Base-by-base conservation (phyloP, 331 rosid genomes). In the Stylosanthes scabra region DNA sequence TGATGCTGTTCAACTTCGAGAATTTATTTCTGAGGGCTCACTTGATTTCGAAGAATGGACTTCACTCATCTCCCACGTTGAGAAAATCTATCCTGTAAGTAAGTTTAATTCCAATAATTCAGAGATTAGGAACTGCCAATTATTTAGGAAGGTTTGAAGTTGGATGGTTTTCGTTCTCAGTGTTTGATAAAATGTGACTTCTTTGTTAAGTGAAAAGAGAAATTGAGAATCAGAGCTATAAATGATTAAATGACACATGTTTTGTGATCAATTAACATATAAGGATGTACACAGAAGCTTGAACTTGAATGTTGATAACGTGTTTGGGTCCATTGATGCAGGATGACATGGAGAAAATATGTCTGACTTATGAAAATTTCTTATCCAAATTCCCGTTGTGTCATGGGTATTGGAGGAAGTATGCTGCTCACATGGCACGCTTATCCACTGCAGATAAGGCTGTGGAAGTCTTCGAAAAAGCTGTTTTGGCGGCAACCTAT, bases 321-420 rank as follows among this genome's bases (percentile, higher is more conserved):
- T 77, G 11, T 70, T 80, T 80, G 67, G 57, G 68, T 59, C 75
- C 55, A 75, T 68, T 64, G 75, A 9, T 85, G 86, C 87, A 93
- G 98, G 96, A 86, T 66, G 84, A 85, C 64, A 12, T 75, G 59
- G 83, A 85, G 74, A 88, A 85, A 68, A 81, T 88, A 63, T 79
- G 87, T 49, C 71, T 84, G 66, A 93, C 85, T 49, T 93, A 88
- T 66, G 89, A 89, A 46, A 60, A 84, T 55, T 93, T 91, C 83
- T 80, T 93, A 85, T 88, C 90, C 1, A 70, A 88, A 82, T 93
- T 85, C 70, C 96, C 98, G 50, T 69, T 93, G 82, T 93, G 98
- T 87, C 82, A 88, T 71, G 95, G 97, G 71, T 93, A 93, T 71
- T 93, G 97, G 98, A 79, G 89, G 82, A 89, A 83, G 78, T 93